A percentile compares a stretch with the other conserved stretches of the same genome.
phyloP scores from a whole-genome alignment of 2,329 filamentous ascomycete genomes.

The Botrytis pseudocinerea region DNA sequence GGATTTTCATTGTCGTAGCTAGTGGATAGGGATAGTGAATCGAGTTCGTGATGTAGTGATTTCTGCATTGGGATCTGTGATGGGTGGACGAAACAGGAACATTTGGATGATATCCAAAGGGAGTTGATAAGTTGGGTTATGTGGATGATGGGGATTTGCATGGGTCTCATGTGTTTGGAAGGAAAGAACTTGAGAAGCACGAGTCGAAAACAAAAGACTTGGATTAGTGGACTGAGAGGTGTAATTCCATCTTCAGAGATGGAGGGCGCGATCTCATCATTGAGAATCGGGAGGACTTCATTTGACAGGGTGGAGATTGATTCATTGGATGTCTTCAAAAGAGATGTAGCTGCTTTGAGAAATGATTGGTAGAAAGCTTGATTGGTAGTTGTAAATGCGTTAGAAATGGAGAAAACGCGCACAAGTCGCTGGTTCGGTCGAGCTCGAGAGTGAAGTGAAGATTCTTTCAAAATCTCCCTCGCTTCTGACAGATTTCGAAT shows the following conservation, averaged over 20 bases:
- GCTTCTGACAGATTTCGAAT: background rate
- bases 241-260: background rate
- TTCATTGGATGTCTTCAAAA: background rate
- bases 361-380: background rate
- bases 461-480: background rate
- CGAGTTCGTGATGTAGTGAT: background rate
- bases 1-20: conserved; percentile 7
- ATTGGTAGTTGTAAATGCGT: conserved; percentile 19
- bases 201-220: conserved; percentile 21
- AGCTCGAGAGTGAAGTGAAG: conserved; percentile 15
- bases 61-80: background rate
- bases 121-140: conserved; percentile 18
- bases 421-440: conserved; percentile 11
- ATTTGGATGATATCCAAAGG: conserved; percentile 21
- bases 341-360: background rate
- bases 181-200: conserved; percentile 11
- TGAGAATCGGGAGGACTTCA: background rate
- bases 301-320: background rate
- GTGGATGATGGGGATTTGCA: background rate
- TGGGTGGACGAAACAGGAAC: background rate
- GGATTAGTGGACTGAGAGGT: background rate
- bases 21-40: background rate
- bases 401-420: conserved; percentile 6
- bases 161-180: background rate
- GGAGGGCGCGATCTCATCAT: background rate